These are phyloP conservation scores for Metschnikowia noctiluminum DNA, from an alignment of 805 yeast species.

Conservation along the genomic window DNA sequence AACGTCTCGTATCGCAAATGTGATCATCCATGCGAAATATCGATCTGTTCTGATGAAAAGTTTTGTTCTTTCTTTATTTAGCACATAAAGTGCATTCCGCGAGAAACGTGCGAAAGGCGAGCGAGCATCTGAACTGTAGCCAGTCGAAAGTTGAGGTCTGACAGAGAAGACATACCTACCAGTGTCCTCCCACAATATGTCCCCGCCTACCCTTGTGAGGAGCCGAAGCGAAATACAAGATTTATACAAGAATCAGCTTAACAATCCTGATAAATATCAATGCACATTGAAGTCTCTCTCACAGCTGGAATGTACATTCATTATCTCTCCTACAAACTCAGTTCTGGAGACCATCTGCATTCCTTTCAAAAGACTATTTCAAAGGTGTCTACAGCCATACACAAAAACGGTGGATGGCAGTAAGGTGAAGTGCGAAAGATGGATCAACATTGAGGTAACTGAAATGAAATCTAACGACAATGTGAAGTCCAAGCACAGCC, in stretches of 20 bases:
- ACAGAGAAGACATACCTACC: neutral
- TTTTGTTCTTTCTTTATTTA: too few species aligned
- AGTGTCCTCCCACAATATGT: slow-evolving; percentile 23
- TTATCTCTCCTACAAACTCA: slow-evolving; percentile 20
- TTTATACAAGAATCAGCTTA: slow-evolving; percentile 25
- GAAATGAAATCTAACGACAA: slow-evolving; percentile 31
- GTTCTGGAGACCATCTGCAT: slow-evolving; percentile 39
- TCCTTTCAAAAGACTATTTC: slow-evolving; percentile 42
- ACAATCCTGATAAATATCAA: slow-evolving; percentile 29
- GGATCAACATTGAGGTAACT: slow-evolving; percentile 42
- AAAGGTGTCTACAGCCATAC: slow-evolving; percentile 33
- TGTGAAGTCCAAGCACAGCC: slow-evolving; percentile 18
- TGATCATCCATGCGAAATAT: too few species aligned
- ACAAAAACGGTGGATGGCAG: slow-evolving; percentile 24
- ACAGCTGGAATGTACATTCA: slow-evolving; percentile 44
- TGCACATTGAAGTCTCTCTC: slow-evolving; percentile 34
- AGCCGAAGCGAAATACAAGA: slow-evolving; percentile 26
- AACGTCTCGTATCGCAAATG: too few species aligned
- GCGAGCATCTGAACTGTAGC: too few species aligned
- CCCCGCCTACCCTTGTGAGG: slow-evolving; percentile 44
- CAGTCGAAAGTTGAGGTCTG: too few species aligned
- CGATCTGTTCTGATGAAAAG: too few species aligned
- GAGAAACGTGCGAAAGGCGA: too few species aligned
- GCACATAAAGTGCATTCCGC: too few species aligned
- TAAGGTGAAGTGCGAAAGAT: slow-evolving; percentile 23